Conservation (phyloP, 257 asterid species). For the Nicotiana benthamiana region DNA sequence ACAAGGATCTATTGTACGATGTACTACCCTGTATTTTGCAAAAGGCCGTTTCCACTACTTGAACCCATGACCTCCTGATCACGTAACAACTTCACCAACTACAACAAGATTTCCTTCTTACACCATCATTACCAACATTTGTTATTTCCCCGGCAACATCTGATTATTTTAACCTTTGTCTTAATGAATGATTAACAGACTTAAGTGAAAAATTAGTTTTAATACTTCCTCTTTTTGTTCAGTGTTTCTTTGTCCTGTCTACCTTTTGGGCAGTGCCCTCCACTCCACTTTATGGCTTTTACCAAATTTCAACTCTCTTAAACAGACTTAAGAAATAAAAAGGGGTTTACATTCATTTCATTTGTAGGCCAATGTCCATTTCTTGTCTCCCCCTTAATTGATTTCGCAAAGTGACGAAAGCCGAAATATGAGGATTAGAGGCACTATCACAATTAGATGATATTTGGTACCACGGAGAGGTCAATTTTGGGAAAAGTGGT, state of each 20-base stretch:
- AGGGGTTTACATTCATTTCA: slow-evolving; percentile 12
- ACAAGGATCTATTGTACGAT: too few relatives aligned
- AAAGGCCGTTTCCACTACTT: too few relatives aligned
- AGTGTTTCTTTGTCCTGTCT: slow-evolving; percentile 12
- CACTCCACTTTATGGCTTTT: slow-evolving; percentile 17
- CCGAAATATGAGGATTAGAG: slow-evolving; percentile 14
- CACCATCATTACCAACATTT: slow-evolving; percentile 19
- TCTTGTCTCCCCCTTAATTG: slow-evolving; percentile 17
- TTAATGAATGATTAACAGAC: slow-evolving; percentile 10
- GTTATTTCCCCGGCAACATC: slow-evolving; percentile 12
- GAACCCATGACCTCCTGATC: too few relatives aligned
- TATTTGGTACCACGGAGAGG: slow-evolving; percentile 25
- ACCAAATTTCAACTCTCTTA: slow-evolving; percentile 15
- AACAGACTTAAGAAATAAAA: background rate
- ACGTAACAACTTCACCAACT: too few relatives aligned
- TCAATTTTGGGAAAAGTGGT: slow-evolving; percentile 13
- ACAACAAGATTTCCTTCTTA: background rate
- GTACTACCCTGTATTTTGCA: too few relatives aligned
- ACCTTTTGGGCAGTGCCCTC: slow-evolving; percentile 28
- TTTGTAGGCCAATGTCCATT: slow-evolving; percentile 33
- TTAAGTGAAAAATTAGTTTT: background rate
- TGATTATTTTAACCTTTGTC: slow-evolving; percentile 4
- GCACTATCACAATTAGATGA: slow-evolving; percentile 2
- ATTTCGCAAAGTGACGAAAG: slow-evolving; percentile 21
- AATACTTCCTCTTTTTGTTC: background rate